Base-by-base conservation (phyloP, 331 rosid species). In the Malus hybrid region DNA sequence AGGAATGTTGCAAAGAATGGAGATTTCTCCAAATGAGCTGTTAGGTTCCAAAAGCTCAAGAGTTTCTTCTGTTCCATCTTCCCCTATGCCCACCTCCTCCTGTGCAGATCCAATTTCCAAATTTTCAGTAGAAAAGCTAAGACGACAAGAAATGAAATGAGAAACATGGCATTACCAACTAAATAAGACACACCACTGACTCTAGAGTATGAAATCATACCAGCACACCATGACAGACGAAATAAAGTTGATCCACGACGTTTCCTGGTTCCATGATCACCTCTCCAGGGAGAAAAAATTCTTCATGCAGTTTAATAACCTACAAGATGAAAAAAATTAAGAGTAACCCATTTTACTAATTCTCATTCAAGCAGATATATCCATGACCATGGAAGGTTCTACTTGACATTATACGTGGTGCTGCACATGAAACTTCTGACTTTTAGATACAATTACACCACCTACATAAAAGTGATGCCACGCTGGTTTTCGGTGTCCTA, bases 231-330 rank as follows among this genome's bases (percentile, higher is more conserved):
- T 92, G 88, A 80, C 98, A 95, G 74, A 95, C 93, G 78, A 95
- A 90, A 80, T 95, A 95, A 50, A 95, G 88, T 85, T 95, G 99
- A 84, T 95, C 99, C 36, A 95, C 93, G 15, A 79, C 97, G 64
- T 86, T 88, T 82, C 97, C 99, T 74, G 88, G 96, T 73, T 95
- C 96, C 93, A 95, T 78, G 73, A 95, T 78, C 80, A 92, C 90
- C 81, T 95, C 98, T 74, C 99, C 99, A 7, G 99, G 99, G 64
- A 95, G 93, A 82, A 92, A 95, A 82, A 90, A 92, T 79, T 95
- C 99, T 85, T 95, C 99, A 50, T 95, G 97, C 62, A 92, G 83
- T 85, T 82, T 89, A 50, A 81, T 90, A 79, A 88, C 97, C 99
- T 95, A 86, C 74, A 80, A 74, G 64, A 79, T 66, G 42, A 69